Base-by-base conservation (phyloP, 495 filamentous ascomycete species). In the Xylaria cubensis region DNA sequence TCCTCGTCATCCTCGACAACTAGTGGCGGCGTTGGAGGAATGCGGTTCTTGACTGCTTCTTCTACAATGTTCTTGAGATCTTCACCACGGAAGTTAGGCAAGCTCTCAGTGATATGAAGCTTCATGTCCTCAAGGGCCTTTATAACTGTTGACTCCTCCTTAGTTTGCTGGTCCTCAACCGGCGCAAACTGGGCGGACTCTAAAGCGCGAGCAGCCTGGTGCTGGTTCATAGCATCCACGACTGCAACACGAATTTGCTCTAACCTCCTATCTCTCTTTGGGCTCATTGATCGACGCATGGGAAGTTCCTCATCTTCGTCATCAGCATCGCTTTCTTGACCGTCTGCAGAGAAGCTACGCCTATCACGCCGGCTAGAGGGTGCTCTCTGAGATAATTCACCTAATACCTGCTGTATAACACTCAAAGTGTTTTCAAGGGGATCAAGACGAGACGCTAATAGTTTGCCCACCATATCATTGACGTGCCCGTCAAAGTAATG, bases 401-500 rank as follows among this genome's bases (percentile, higher is more conserved):
- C 84, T 61, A 97, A 79, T 21, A 86, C 88, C 21, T 92, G 84
- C 74, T 95, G 91, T 51, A 99, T 95, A 51, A 82, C 83, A 62
- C 87, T 88, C 63, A 99, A 81, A n/a, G 89, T 87, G 74, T 89
- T 88, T 80, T 97, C 92, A 19, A 99, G 82, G 41, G 95, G 96
- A 50, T 86, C 86, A 29, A 99, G 83, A 32, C 92, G 89, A 67
- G 90, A 87, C 73, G 92, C 88, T 32, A 99, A 82, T n/a, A 94
- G 86, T 50, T 89, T 87, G 51, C 92, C 92, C 72, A 98, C 91
- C 64, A 98, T 81, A 17, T 93, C 88, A 77, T 97, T 92, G 69
- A 98, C 91, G 76, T 93, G 94, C 70, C 88, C 90, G 77, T 98
- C 93, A 74, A 97, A 97, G 84, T 97, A 97, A 55, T 86, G 86